These are phyloP conservation scores for Lepidium sativum DNA, from an alignment of 345 rosid species.

Conservation along the genomic window DNA sequence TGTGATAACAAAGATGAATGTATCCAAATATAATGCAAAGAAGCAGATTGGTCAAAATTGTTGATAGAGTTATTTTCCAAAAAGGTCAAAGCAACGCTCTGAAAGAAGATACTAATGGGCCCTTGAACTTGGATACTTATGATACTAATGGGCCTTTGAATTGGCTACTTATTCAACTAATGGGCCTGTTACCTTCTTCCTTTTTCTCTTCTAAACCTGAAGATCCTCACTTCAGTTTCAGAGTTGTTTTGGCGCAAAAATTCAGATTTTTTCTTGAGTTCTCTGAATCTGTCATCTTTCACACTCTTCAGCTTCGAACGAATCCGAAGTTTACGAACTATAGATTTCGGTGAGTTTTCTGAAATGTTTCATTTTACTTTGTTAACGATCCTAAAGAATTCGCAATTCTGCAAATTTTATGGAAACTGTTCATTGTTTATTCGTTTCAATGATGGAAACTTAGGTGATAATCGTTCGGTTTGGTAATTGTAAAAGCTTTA, in stretches of 20 bases:
- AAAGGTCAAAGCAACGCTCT: too few species aligned
- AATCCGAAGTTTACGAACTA: background rate
- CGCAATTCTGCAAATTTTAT: background rate
- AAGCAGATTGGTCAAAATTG: background rate
- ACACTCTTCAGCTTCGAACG: background rate
- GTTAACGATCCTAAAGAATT: background rate
- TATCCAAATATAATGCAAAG: background rate
- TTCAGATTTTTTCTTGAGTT: background rate
- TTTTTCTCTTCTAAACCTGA: background rate
- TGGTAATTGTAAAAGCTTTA: background rate
- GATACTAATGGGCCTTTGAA: background rate
- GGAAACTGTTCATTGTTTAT: background rate
- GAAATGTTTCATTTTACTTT: background rate
- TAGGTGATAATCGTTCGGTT: background rate
- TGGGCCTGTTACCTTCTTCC: too few species aligned
- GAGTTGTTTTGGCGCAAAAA: constrained; percentile 12
- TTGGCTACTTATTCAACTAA: too few species aligned
- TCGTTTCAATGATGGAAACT: background rate
- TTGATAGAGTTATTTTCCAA: too few species aligned
- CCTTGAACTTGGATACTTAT: background rate
- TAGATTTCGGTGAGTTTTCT: constrained; percentile 3
- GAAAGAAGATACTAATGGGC: background rate
- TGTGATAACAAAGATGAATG: background rate
- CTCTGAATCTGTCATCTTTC: background rate
- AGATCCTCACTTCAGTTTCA: too few species aligned